phyloP scores from a whole-genome alignment of 805 yeast genomes.

The Starmerella asiatica region DNA sequence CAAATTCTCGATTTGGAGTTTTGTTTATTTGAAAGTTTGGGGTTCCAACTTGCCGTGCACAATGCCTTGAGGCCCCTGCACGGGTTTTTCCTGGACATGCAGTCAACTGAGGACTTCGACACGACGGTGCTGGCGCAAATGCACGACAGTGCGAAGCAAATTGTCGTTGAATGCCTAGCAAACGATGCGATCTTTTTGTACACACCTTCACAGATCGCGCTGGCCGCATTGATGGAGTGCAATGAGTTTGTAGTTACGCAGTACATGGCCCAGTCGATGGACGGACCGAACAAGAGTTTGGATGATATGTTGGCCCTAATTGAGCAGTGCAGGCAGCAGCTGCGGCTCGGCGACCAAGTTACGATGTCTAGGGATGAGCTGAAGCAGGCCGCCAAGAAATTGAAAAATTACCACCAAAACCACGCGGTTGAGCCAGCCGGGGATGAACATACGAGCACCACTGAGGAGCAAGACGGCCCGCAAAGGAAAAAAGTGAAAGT shows the following conservation, averaged over 20 bases:
- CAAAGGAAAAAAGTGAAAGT: too few relatives aligned
- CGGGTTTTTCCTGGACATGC: slow-evolving; percentile 88
- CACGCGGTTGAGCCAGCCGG: too few relatives aligned
- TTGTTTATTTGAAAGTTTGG: slow-evolving; percentile 52
- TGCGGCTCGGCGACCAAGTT: slow-evolving; percentile 16
- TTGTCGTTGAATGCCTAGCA: slow-evolving; percentile 53
- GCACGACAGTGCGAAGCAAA: slow-evolving; percentile 55
- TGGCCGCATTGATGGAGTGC: slow-evolving; percentile 63
- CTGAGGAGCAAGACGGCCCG: too few relatives aligned
- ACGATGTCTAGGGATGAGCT: slow-evolving; percentile 23
- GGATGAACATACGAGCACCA: too few relatives aligned
- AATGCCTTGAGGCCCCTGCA: slow-evolving; percentile 84
- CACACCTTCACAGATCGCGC: slow-evolving; percentile 92
- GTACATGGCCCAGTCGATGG: slow-evolving; percentile 53
- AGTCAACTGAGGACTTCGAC: slow-evolving; percentile 35
- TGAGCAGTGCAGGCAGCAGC: slow-evolving; percentile 21
- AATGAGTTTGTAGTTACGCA: slow-evolving; percentile 51
- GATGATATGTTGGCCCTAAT: slow-evolving; percentile 21
- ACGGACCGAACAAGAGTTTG: slow-evolving; percentile 19
- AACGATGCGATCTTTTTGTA: slow-evolving; percentile 65
- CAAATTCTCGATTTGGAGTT: slow-evolving; percentile 72
- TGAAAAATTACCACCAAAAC: too few relatives aligned
- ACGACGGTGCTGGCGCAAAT: slow-evolving; percentile 45
- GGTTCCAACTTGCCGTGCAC: slow-evolving; percentile 71
- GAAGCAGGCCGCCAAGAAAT: slow-evolving; percentile 26